phyloP scores from a whole-genome alignment of 164 flowering plant genomes.

The Vitis riparia region DNA sequence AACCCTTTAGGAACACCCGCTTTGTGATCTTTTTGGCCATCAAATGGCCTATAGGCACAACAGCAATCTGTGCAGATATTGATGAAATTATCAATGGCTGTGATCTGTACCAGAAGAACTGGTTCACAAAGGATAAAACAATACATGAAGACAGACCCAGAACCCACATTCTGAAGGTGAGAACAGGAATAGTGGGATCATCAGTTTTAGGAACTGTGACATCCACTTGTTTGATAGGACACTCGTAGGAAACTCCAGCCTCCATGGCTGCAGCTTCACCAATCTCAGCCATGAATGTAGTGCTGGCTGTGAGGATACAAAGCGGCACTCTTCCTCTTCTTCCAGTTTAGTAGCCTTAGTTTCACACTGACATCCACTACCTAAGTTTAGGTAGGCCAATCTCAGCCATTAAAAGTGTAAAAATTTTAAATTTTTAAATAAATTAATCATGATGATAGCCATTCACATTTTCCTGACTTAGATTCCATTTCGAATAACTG shows the following conservation, averaged over 20 bases:
- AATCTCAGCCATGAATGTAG: background rate
- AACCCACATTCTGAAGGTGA: constrained; percentile 66
- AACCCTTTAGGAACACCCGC: constrained; percentile 37
- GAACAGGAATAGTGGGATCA: constrained; percentile 44
- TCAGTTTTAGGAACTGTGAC: constrained; percentile 60
- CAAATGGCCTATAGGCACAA: constrained; percentile 59
- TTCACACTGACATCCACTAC: too few species aligned
- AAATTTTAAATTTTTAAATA: too few species aligned
- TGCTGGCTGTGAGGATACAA: too few species aligned
- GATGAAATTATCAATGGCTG: constrained; percentile 40
- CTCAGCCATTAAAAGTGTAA: too few species aligned
- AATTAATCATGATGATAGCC: too few species aligned
- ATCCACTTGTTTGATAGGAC: constrained; percentile 47
- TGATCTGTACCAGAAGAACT: constrained; percentile 63
- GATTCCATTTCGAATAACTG: too few species aligned
- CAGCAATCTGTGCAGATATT: constrained; percentile 63
- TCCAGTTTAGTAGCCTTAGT: too few species aligned
- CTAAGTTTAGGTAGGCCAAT: too few species aligned
- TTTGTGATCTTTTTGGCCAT: constrained; percentile 45
- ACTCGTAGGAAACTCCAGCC: constrained; percentile 8
- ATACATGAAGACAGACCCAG: constrained; percentile 48
- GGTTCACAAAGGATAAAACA: constrained; percentile 54
- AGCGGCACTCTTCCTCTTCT: too few species aligned
- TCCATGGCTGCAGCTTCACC: background rate
- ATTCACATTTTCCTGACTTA: too few species aligned